These are phyloP conservation scores for Glarea lozoyensis DNA, from an alignment of 495 filamentous ascomycete genomes.

Conservation along the genomic window DNA sequence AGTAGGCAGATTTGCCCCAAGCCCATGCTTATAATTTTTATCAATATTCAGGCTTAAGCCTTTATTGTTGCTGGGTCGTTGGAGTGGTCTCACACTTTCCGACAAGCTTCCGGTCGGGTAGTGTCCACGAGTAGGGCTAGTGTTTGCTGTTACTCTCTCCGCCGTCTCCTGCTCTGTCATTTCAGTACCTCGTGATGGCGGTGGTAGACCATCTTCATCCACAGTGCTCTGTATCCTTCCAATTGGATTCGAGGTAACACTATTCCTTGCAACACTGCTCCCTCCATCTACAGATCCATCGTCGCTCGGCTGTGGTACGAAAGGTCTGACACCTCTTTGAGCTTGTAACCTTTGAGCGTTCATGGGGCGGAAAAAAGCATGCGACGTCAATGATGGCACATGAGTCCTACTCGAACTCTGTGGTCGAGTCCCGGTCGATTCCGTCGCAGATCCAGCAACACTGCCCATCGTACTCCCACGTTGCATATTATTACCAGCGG, in stretches of 20 bases:
- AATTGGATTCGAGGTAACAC: slow-evolving; percentile 18
- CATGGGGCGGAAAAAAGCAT: slow-evolving; percentile 94
- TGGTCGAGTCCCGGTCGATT: slow-evolving; percentile 40
- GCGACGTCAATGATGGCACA: slow-evolving; percentile 78
- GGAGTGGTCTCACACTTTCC: slow-evolving; percentile 68
- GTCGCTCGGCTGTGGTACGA: slow-evolving; percentile 26
- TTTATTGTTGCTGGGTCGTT: slow-evolving; percentile 40
- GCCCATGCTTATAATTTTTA: slow-evolving; percentile 42
- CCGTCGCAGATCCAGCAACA: slow-evolving; percentile 36
- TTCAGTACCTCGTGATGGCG: slow-evolving; percentile 71
- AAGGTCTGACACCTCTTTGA: slow-evolving; percentile 51
- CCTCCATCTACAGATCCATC: slow-evolving; percentile 8
- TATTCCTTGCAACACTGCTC: slow-evolving; percentile 13
- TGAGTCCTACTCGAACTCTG: slow-evolving; percentile 70
- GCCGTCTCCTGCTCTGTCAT: slow-evolving; percentile 54
- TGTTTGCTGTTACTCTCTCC: slow-evolving; percentile 63
- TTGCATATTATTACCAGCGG: slow-evolving; percentile 4
- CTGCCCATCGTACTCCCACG: slow-evolving; percentile 18
- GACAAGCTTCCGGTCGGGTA: slow-evolving; percentile 58
- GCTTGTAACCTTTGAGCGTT: slow-evolving; percentile 92
- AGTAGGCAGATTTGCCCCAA: slow-evolving; percentile 37
- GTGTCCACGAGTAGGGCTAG: slow-evolving; percentile 58
- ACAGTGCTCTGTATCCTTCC: slow-evolving; percentile 19
- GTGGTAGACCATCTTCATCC: slow-evolving; percentile 46
- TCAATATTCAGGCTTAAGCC: slow-evolving; percentile 50